A percentile compares a stretch with the other conserved stretches of the same genome.
Conservation (phyloP, 23 red algal species). For the Chondrus crispus region DNA sequence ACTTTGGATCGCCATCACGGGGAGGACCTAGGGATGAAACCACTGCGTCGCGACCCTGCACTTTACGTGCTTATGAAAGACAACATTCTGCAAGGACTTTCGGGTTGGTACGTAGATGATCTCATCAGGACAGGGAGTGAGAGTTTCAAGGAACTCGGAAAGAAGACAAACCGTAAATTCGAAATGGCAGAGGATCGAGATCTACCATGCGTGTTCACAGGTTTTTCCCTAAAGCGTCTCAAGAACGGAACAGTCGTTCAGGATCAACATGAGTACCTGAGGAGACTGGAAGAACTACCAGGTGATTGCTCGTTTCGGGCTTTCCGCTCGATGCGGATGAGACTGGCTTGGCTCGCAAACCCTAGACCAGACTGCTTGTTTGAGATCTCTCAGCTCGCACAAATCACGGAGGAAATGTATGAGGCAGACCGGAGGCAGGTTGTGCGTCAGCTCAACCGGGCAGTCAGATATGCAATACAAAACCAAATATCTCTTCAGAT, state of each 20-base stretch:
- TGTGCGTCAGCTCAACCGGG: not conserved
- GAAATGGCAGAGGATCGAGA: not conserved
- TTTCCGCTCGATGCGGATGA: conserved; percentile 16
- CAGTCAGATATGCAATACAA: not conserved
- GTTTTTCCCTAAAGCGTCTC: not conserved
- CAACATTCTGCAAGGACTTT: not conserved
- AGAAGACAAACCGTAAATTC: not conserved
- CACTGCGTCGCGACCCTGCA: not conserved
- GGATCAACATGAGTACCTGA: not conserved
- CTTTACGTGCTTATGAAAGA: not conserved
- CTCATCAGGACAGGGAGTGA: not conserved
- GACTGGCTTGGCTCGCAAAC: conserved; percentile 15
- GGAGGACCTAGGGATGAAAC: not conserved
- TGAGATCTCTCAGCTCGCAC: conserved; percentile 4
- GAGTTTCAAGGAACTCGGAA: not conserved
- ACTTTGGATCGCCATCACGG: not conserved
- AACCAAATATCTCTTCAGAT: not conserved
- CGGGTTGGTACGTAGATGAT: not conserved
- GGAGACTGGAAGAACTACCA: not conserved
- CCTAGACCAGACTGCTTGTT: conserved; percentile 10
- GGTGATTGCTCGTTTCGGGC: not conserved
- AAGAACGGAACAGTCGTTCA: not conserved
- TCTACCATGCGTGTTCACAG: conserved; percentile 15
- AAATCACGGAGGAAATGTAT: not conserved
- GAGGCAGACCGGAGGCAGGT: not conserved